phyloP scores from a whole-genome alignment of 495 filamentous ascomycete genomes.

The Talaromyces thailandensis region DNA sequence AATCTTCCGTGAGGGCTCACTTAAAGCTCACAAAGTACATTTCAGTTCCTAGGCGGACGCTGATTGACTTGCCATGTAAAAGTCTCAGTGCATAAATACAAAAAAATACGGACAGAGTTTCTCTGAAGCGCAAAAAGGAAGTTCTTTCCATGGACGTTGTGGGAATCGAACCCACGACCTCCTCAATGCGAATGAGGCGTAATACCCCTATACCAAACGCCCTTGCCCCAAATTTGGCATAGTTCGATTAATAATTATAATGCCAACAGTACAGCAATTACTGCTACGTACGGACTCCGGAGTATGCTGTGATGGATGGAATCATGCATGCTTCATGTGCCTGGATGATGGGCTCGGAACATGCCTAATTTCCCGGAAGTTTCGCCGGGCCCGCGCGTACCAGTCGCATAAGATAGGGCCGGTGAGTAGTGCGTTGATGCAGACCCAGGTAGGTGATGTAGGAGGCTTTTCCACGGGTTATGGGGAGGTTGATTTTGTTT shows the following conservation, averaged over 20 bases:
- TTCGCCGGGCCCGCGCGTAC: slow-evolving; percentile 45
- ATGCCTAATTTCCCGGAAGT: background rate
- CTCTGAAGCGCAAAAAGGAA: background rate
- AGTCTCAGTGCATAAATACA: too few species aligned
- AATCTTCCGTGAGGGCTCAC: too few species aligned
- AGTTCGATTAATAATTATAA: background rate
- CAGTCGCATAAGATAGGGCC: too few species aligned
- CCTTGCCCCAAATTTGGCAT: background rate
- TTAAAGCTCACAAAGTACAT: too few species aligned
- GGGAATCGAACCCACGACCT: slow-evolving; percentile 1
- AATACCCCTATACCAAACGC: slow-evolving; percentile 3
- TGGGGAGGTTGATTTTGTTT: slow-evolving; percentile 35
- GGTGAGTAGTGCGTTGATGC: slow-evolving; percentile 47
- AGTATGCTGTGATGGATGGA: too few species aligned
- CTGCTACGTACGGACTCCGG: too few species aligned
- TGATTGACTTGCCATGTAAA: too few species aligned
- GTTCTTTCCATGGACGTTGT: background rate
- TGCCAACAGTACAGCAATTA: too few species aligned
- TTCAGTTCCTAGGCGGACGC: too few species aligned
- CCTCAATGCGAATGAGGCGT: slow-evolving; percentile 1
- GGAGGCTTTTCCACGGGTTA: slow-evolving; percentile 32
- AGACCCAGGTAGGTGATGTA: slow-evolving; percentile 8
- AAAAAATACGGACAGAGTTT: too few species aligned
- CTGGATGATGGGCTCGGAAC: background rate
- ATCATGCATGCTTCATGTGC: too few species aligned